Base-by-base conservation (phyloP, 192 early-diverging fungal species). In the Podochytrium sp. region DNA sequence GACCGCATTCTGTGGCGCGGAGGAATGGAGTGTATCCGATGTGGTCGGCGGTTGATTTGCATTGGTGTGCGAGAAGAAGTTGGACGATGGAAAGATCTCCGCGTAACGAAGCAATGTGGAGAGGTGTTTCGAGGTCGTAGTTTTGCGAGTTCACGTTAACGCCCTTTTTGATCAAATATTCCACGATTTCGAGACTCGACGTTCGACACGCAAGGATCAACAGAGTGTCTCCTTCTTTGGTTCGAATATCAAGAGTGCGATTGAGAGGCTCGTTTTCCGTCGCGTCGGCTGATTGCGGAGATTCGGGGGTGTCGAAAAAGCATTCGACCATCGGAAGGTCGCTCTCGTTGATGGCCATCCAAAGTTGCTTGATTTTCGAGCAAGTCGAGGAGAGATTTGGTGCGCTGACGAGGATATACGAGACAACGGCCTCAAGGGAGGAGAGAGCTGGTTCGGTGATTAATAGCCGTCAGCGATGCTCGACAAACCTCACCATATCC, bases 401-500 rank as follows among this genome's bases (percentile, higher is more conserved):
- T 27, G 30, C 25, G 35, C 59, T 52, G 56, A 61, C 25, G 20
- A 23, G 7, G 10, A 81, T 65, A 39, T 73, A 81, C 1, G 47
- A 20, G 23, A 76, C 30, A 1, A 74, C 80, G 6, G 73, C 76
- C 51, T 81, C 80, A 14, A 81, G 50, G 14, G 76, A 57, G 0
- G 80, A 76, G 4, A 81, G 27, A 10, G 74, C 66, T 62, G 55
- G 20, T 27, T 6, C 6, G 55, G n/a, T n/a, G 25, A 57, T 57
- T 57, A 57, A 62, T 40, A 7, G 27, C 18, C 27, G 10, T 39
- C 6, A 20, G 35, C 63, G 65, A 78, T 16, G 64, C 71, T 23
- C 30, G 25, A 20, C 35, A 20, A 41, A 75, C 16, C 50, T 27
- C 20, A 68, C 69, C 73, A 35, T 73, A 79, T 43, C 74, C 74